A percentile compares a stretch with the other conserved stretches of the same genome.
Conservation (phyloP, 116 monocot genomes). For the Posidonia oceanica region DNA sequence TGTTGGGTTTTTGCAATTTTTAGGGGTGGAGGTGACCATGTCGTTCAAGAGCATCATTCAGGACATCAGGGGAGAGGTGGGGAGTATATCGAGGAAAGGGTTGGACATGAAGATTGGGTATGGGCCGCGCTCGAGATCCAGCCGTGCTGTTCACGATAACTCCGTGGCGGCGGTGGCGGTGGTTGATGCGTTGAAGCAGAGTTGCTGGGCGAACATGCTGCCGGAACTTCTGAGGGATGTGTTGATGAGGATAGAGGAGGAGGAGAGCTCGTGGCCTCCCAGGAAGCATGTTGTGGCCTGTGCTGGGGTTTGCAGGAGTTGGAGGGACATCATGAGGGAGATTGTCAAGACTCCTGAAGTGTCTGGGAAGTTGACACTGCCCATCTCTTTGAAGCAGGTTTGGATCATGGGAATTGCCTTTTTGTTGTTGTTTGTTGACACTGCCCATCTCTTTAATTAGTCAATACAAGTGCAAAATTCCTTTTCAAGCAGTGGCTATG, state of each 20-base stretch:
- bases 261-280: conserved; percentile 52
- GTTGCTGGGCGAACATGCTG: conserved; percentile 73
- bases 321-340: conserved; percentile 86
- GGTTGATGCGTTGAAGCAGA: conserved; percentile 41
- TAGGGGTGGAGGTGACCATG: background rate
- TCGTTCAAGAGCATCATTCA: conserved; percentile 22
- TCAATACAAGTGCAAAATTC: no score
- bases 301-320: conserved; percentile 80
- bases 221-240: conserved; percentile 78
- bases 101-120: conserved; percentile 36
- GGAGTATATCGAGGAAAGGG: conserved; percentile 40
- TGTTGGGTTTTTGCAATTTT: no score
- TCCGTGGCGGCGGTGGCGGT: conserved; percentile 2
- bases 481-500: no score
- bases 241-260: conserved; percentile 60
- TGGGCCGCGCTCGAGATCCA: conserved; percentile 34
- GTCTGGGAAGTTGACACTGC: conserved; percentile 71
- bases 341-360: conserved; percentile 65
- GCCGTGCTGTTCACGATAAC: conserved; percentile 23
- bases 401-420: background rate
- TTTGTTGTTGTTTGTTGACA: conserved; percentile 1
- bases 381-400: conserved; percentile 83
- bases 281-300: conserved; percentile 71
- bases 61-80: conserved; percentile 20
- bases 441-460: no score